Conservation (phyloP, 1,284 basidiomycete species). For the Malassezia obtusa region DNA sequence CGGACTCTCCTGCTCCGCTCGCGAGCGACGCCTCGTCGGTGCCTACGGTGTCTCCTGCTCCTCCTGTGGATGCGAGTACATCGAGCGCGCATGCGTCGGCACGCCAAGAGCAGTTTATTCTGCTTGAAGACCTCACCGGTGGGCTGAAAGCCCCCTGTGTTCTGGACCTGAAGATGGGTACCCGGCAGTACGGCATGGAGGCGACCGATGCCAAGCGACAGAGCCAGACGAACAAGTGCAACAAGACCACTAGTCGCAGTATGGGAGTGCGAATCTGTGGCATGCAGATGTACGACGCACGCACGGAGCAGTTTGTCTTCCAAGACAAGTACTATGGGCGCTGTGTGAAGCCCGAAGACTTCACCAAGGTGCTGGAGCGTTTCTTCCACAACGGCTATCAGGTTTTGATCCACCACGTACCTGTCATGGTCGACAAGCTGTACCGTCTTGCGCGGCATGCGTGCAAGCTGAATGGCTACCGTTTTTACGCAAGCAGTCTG, state of each 20-base stretch:
- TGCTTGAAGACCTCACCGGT: constrained; percentile 97
- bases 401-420: constrained; percentile 82
- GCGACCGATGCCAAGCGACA: constrained; percentile 85
- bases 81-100: neutral
- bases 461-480: constrained; percentile 74
- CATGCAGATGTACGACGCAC: constrained; percentile 69
- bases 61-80: neutral
- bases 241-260: constrained; percentile 80
- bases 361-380: constrained; percentile 66
- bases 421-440: constrained; percentile 76
- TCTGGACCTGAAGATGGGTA: constrained; percentile 97
- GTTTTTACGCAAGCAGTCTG: constrained; percentile 94
- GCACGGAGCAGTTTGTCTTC: constrained; percentile 64
- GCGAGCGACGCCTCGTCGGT: no score
- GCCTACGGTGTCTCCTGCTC: neutral
- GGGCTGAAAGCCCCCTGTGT: constrained; percentile 88
- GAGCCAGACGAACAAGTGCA: constrained; percentile 96
- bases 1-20: no score
- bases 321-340: constrained; percentile 97
- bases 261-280: constrained; percentile 90
- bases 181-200: constrained; percentile 92
- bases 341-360: constrained; percentile 74
- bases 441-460: constrained; percentile 88
- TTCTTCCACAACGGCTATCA: constrained; percentile 78
- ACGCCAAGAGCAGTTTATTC: constrained; percentile 82